Percentiles rank a stretch among this genome's conserved stretches.
phyloP scores from a whole-genome alignment of 805 yeast genomes.

The Kregervanrija delftensis region DNA sequence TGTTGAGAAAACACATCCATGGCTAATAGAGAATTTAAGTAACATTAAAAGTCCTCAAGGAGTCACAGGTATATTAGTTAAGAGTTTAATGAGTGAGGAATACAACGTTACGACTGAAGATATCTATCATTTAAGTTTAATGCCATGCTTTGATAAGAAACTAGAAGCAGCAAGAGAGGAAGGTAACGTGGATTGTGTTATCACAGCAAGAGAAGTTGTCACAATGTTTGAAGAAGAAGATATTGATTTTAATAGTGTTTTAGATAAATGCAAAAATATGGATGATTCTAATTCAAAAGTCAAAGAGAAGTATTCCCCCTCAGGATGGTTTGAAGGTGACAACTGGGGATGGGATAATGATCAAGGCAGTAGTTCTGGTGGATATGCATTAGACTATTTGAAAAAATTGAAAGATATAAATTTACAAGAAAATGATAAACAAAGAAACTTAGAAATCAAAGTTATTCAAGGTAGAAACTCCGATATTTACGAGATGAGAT shows the following conservation, averaged over 20 bases:
- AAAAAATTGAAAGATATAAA: constrained; percentile 17
- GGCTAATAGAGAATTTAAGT: constrained; percentile 63
- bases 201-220: constrained; percentile 83
- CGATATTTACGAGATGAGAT: constrained; percentile 65
- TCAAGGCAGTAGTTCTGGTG: constrained; percentile 82
- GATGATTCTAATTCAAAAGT: constrained; percentile 11
- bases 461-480: constrained; percentile 61
- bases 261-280: constrained; percentile 6
- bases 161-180: constrained; percentile 74
- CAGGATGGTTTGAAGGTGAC: constrained; percentile 45
- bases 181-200: constrained; percentile 85
- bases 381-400: constrained; percentile 72
- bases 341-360: constrained; percentile 62
- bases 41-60: constrained; percentile 88
- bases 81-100: constrained; percentile 38
- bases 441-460: constrained; percentile 22
- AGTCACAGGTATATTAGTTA: constrained; percentile 76
- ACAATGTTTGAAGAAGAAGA: constrained; percentile 57
- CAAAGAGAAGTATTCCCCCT: constrained; percentile 40
- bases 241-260: constrained; percentile 28
- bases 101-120: constrained; percentile 21
- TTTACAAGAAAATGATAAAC: constrained; percentile 16
- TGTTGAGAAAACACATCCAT: constrained; percentile 93
- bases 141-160: constrained; percentile 98
- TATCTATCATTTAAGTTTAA: constrained; percentile 75